These are phyloP conservation scores for Capsicum baccatum DNA, from an alignment of 257 asterid species.

Conservation along the genomic window DNA sequence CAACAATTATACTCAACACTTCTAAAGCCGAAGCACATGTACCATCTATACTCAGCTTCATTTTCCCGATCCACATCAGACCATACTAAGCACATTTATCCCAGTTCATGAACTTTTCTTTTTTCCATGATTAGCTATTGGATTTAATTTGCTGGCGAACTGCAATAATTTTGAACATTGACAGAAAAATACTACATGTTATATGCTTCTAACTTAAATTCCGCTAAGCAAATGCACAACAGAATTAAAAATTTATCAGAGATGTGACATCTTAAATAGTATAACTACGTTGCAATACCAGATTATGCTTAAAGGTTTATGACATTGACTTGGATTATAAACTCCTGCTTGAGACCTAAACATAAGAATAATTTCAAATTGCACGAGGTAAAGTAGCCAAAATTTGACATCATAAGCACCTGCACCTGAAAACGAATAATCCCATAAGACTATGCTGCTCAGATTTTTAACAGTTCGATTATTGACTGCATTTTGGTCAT, in stretches of 20 bases:
- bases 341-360: not conserved
- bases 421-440: not conserved
- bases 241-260: not conserved
- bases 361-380: not conserved
- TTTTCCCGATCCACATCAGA: not conserved
- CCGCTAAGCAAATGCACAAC: not conserved
- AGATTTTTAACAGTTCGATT: not conserved
- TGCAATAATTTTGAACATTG: too few species aligned
- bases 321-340: not conserved
- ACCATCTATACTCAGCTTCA: not conserved
- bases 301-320: constrained; percentile 8
- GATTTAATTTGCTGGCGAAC: not conserved
- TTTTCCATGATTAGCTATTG: not conserved
- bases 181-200: not conserved
- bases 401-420: not conserved
- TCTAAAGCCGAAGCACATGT: not conserved
- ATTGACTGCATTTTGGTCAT: constrained; percentile 19
- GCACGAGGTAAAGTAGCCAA: not conserved
- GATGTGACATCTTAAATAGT: not conserved
- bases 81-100: not conserved
- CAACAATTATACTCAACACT: not conserved
- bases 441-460: not conserved
- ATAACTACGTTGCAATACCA: not conserved
- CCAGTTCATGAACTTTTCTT: not conserved
- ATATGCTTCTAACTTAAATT: not conserved